Conservation (phyloP, 768 basidiomycete species). For the Boletus subparvulus region DNA sequence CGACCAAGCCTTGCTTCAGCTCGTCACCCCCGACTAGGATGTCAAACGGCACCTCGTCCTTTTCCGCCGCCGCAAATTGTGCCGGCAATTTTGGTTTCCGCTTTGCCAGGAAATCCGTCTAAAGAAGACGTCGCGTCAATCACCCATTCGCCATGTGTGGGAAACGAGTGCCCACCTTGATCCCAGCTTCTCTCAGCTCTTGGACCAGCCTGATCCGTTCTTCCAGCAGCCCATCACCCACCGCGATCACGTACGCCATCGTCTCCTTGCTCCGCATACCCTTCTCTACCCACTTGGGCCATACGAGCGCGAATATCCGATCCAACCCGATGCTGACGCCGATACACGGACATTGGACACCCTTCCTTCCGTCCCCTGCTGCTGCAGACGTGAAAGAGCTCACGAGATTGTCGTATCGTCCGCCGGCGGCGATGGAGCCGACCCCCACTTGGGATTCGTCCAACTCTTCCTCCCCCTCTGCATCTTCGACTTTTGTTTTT, state of each 20-base stretch:
- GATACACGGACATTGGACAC: constrained; percentile 75
- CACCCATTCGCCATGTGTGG: not conserved
- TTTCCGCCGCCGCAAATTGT: constrained; percentile 90
- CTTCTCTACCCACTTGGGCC: no score
- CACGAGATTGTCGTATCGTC: constrained; percentile 92
- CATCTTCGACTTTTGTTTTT: constrained; percentile 39
- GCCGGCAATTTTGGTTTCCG: constrained; percentile 83
- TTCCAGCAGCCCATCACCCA: constrained; percentile 84
- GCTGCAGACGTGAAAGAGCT: constrained; percentile 87
- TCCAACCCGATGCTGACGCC: constrained; percentile 94
- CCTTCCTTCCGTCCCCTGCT: constrained; percentile 70
- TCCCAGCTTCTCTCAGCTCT: constrained; percentile 80
- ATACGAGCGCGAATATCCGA: constrained; percentile 86
- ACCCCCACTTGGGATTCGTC: constrained; percentile 95
- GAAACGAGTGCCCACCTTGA: constrained; percentile 61
- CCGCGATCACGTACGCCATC: constrained; percentile 90
- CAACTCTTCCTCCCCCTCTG: constrained; percentile 73
- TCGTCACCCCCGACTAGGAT: constrained; percentile 90
- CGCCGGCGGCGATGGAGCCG: constrained; percentile 99
- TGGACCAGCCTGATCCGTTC: constrained; percentile 81
- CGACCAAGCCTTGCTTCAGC: constrained; percentile 77
- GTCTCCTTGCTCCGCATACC: constrained; percentile 87
- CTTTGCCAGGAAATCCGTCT: constrained; percentile 94
- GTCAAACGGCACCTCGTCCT: constrained; percentile 91
- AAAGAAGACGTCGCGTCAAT: constrained; percentile 5